Evolutionary conservation across 345 rosid species (phyloP).

Genomic region (Arabidopsis suecica): DNA sequence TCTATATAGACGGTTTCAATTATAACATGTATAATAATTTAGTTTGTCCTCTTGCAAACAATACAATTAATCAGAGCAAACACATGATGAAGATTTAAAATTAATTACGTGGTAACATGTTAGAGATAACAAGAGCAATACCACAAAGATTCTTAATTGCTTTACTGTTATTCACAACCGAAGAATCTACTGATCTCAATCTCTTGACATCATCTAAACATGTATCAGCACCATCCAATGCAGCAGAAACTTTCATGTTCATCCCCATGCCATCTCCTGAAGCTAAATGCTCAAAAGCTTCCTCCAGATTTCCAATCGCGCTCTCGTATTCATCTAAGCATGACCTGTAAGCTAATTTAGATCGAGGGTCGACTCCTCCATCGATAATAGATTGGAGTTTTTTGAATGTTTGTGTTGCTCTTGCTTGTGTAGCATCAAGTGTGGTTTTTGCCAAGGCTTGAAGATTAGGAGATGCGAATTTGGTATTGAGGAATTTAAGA

Average conservation of each 20-base stretch:
- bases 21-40: neutral
- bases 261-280: conserved; percentile 35
- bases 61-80: conserved; percentile 20
- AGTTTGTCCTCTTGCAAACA: conserved; percentile 25
- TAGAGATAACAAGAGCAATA: conserved; percentile 44
- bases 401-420: conserved; percentile 29
- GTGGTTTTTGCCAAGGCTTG: conserved; percentile 40
- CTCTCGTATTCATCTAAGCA: conserved; percentile 39
- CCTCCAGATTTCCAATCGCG: conserved; percentile 16
- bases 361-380: conserved; percentile 40
- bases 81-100: conserved; percentile 23
- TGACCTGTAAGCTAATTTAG: conserved; percentile 41
- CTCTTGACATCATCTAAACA: conserved; percentile 45
- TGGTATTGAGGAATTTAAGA: conserved; percentile 33
- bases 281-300: conserved; percentile 39
- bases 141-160: conserved; percentile 43
- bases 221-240: conserved; percentile 41
- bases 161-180: conserved; percentile 37
- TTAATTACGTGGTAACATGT: conserved; percentile 43
- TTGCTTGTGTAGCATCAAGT: conserved; percentile 36
- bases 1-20: neutral
- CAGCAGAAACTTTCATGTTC: conserved; percentile 44
- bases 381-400: conserved; percentile 39
- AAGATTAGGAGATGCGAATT: conserved; percentile 36
- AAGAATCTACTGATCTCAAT: conserved; percentile 36